phyloP scores from a whole-genome alignment of 2,329 filamentous ascomycete species.

The Fusarium sp. region DNA sequence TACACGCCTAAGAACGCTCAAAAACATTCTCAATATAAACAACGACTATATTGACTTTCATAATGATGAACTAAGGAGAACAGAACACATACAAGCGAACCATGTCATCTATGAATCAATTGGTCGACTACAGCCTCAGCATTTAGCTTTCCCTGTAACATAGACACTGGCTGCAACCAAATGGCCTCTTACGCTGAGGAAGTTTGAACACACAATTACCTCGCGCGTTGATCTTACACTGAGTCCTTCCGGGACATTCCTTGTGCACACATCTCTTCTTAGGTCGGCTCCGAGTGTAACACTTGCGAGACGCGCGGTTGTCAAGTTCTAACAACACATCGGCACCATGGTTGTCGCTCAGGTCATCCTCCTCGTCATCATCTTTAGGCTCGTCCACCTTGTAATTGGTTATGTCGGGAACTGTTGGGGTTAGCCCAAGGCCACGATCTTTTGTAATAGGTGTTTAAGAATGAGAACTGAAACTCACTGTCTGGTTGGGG shows the following conservation, averaged over 20 bases:
- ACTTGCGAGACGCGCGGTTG: not conserved
- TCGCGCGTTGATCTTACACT: not conserved
- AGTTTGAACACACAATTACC: not conserved
- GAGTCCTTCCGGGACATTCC: not conserved
- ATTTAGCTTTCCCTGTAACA: not conserved
- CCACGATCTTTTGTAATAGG: no score
- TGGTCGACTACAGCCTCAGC: no score
- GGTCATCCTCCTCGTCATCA: not conserved
- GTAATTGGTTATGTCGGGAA: not conserved
- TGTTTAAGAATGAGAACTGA: not conserved
- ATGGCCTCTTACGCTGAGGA: not conserved
- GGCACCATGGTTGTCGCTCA: no score
- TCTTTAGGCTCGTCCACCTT: not conserved
- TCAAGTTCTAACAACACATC: not conserved
- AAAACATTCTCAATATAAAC: no score
- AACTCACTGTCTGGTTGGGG: not conserved
- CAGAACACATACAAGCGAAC: no score
- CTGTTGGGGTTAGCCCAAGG: not conserved
- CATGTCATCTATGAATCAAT: no score
- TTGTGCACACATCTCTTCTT: not conserved
- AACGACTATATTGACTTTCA: no score
- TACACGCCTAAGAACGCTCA: not conserved
- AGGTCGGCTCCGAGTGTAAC: not conserved
- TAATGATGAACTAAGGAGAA: no score
- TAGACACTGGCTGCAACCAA: not conserved